Base-by-base conservation (phyloP, 75 land plant species). In the Pinus tabuliformis region DNA sequence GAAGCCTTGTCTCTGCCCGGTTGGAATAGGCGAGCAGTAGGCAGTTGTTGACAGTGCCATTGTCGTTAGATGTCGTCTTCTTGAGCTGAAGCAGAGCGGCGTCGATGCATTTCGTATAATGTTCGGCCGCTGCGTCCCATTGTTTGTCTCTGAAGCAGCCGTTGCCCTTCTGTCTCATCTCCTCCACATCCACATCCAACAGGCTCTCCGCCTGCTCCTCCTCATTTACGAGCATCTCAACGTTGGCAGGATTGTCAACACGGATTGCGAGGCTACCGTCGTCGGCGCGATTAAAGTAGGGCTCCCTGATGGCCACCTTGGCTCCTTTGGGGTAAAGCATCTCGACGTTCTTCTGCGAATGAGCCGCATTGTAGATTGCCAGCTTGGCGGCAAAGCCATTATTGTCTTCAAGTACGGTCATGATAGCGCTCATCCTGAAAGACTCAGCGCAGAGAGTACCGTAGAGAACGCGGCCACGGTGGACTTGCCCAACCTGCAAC, bases 381-480 rank as follows among this genome's bases (percentile, higher is more conserved):
- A 64, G 68, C 2, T 39, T 33, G 36, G 36, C 42, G 36, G 39
- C 68, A 64, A 30, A 17, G 14, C 68, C 68, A 64, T 30, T 12
- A 5, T 56, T 36, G 33, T 79, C 80, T 54, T 79, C 78, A 14
- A 79, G 58, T 4, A 79, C 15, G 2, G 77, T 79, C 61, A 74
- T 74, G 17, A 78, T 17, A 18, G 65, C 18, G 0, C 37, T 36
- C 18, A 6, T 16, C 22, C 73, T 76, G 39, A 15, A 5, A 0
- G 83, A 72, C 14, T 84, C 83, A 14, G 42, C 86, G 57, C 77
- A 72, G 8, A 84, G 79, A 3, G 79, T 81, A 15, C 83, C 86
- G 39, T 42, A 80, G 20, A 84, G 37, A 28, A 76, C 83, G 20
- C 86, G 75, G 21, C 79, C 79, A 11, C 56, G 28, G 52, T 84